phyloP scores from a whole-genome alignment of 257 asterid species.

The Catharanthus roseus region DNA sequence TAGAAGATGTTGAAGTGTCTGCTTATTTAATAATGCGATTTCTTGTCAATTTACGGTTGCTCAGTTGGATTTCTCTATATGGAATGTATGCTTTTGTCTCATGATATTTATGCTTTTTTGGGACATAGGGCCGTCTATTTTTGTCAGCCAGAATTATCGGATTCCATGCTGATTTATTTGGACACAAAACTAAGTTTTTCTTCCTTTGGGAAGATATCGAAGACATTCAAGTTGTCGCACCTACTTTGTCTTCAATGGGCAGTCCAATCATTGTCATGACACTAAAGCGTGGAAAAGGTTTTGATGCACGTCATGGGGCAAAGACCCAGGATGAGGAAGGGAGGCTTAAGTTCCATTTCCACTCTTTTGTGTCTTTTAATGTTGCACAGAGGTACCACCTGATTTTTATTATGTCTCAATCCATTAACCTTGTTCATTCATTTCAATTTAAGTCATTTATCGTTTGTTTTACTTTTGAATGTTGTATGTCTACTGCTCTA shows the following conservation, averaged over 20 bases:
- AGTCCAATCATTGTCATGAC: constrained; percentile 82
- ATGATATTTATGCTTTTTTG: constrained; percentile 16
- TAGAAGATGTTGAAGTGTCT: background rate
- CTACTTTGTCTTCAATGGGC: constrained; percentile 96
- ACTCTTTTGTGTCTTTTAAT: constrained; percentile 86
- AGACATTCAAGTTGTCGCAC: constrained; percentile 79
- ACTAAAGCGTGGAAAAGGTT: constrained; percentile 78
- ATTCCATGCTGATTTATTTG: constrained; percentile 91
- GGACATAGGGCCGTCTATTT: constrained; percentile 85
- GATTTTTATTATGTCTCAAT: background rate
- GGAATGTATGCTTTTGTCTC: constrained; percentile 10
- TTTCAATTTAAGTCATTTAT: background rate
- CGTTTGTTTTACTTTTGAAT: background rate
- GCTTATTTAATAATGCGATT: background rate
- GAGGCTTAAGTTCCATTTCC: constrained; percentile 89
- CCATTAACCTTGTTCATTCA: background rate
- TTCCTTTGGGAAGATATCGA: constrained; percentile 98
- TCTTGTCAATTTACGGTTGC: background rate
- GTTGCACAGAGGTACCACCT: constrained; percentile 86
- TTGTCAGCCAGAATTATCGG: constrained; percentile 98
- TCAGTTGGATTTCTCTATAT: constrained; percentile 11
- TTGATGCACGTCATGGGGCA: constrained; percentile 94
- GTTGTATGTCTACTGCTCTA: background rate
- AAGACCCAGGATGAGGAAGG: constrained; percentile 83
- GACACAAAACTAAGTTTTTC: constrained; percentile 92